Evolutionary conservation across 768 basidiomycete genomes (phyloP), one percentile per base, ranked within the genome.

Genomic region (Tulasnella sp.): DNA sequence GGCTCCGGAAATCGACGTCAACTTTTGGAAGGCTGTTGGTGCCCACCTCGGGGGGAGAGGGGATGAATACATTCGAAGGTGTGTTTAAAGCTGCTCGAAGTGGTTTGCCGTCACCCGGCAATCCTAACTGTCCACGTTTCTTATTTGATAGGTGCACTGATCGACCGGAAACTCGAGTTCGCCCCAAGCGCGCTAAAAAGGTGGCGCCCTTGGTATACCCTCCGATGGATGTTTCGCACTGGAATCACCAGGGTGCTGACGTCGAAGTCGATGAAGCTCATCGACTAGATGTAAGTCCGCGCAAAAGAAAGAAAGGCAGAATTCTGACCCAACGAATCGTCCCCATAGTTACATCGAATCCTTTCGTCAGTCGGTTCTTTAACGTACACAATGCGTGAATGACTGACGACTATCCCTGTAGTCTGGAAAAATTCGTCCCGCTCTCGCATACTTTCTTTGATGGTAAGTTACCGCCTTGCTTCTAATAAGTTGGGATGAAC

Each of bases 371-470:
- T 46, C n/a, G n/a, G 20, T 46, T 14, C 5, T 24, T 44, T 5
- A 7, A 34, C 11, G 14, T n/a, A 28, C 28, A 16, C 8, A 34
- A 14, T 8, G 3, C 18, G 42, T 20, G 14, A 20, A 41, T 60
- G 58, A 76, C 37, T 8, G 75, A 18, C 24, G 48, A 11, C 37
- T 37, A 37, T 34, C 31, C 48, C 31, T 5, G n/a, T 74, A 88
- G 85, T 18, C 84, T 90, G 74, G 89, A 91, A 80, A 89, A 89
- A 84, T 89, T 88, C 69, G 83, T 88, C 34, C 83, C 86, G 11
- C 87, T 89, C 54, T 87, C 87, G 28, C 85, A 87, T 46, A 87
- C 87, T 87, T 81, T 28, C 85, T 81, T 54, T 58, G 76, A 2
- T 42, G 72, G 58, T 60, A 58, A 60, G 48, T 76, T n/a, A 58